phyloP scores from a whole-genome alignment of 352 stramenopile genomes.

The Globisporangium emineosum region DNA sequence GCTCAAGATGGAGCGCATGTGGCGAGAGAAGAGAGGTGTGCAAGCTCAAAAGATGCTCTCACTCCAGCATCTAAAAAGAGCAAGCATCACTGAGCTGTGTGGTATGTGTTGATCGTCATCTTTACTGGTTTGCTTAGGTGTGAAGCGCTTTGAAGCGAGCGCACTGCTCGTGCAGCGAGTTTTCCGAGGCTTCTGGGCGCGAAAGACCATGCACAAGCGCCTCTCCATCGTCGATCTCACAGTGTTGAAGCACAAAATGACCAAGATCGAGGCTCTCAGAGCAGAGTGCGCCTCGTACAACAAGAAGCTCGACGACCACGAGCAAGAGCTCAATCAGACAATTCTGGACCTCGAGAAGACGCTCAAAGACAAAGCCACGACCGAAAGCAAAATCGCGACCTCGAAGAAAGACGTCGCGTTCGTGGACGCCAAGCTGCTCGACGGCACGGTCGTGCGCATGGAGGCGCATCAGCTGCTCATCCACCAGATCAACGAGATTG shows the following conservation, averaged over 20 bases:
- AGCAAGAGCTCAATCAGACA: conserved; percentile 18
- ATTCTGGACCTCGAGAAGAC: conserved; percentile 18
- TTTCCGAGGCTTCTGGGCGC: conserved; percentile 37
- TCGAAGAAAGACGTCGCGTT: conserved; percentile 7
- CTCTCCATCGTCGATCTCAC: conserved; percentile 9
- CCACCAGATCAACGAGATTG: conserved; percentile 30
- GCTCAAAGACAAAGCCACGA: conserved; percentile 18
- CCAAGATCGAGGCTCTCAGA: conserved; percentile 25
- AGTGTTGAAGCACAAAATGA: conserved; percentile 17
- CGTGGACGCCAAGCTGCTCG: conserved; percentile 25
- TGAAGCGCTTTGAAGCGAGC: conserved; percentile 29
- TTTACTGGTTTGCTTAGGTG: conserved; percentile 1
- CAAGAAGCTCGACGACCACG: conserved; percentile 17
- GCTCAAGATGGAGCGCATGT: conserved; percentile 30
- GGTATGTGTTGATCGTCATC: not conserved
- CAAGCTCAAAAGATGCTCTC: not conserved
- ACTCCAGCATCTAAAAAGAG: not conserved
- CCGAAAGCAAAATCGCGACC: conserved; percentile 14
- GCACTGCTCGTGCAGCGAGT: conserved; percentile 41
- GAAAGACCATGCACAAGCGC: conserved; percentile 23
- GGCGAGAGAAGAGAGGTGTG: conserved; percentile 26
- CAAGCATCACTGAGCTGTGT: not conserved
- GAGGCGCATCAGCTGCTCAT: conserved; percentile 29
- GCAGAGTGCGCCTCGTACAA: conserved; percentile 21
- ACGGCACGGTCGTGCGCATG: conserved; percentile 30